A percentile compares a stretch with the other conserved stretches of the same genome.
Evolutionary conservation across 1,284 basidiomycete genomes (phyloP).

Genomic region (Moesziomyces aphidis): DNA sequence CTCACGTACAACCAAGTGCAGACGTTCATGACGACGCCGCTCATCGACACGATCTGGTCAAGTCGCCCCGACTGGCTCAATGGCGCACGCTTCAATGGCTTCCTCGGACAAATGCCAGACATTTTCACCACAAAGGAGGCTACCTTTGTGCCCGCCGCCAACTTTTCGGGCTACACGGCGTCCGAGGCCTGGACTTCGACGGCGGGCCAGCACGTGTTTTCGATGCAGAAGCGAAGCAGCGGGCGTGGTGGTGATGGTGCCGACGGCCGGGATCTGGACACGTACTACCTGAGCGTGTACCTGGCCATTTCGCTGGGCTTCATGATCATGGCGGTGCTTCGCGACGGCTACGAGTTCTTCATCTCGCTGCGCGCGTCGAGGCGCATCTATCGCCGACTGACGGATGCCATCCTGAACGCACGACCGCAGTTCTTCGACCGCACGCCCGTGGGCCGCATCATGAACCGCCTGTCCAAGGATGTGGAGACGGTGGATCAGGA

Average conservation of each 20-base stretch:
- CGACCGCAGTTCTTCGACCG: conserved; percentile 68
- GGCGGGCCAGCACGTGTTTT: conserved; percentile 22
- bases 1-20: conserved; percentile 24
- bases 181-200: conserved; percentile 1
- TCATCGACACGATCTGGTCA: conserved; percentile 39
- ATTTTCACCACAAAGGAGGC: conserved; percentile 5
- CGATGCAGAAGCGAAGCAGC: conserved; percentile 5
- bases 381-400: conserved; percentile 70
- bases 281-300: conserved; percentile 63
- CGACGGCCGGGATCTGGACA: conserved; percentile 41
- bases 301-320: conserved; percentile 49
- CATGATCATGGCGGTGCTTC: conserved; percentile 54
- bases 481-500: conserved; percentile 67
- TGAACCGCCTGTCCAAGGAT: conserved; percentile 67
- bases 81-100: conserved; percentile 12
- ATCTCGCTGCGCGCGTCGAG: conserved; percentile 61
- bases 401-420: conserved; percentile 88
- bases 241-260: not conserved
- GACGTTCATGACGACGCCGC: conserved; percentile 38
- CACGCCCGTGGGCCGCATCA: conserved; percentile 66
- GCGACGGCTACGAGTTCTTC: conserved; percentile 55
- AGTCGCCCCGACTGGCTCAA: conserved; percentile 21
- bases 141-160: not conserved
- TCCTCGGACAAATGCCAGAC: conserved; percentile 18
- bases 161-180: conserved; percentile 1